Evolutionary conservation across 2,329 filamentous ascomycete species (phyloP).

Genomic region (Coniochaeta sp.): DNA sequence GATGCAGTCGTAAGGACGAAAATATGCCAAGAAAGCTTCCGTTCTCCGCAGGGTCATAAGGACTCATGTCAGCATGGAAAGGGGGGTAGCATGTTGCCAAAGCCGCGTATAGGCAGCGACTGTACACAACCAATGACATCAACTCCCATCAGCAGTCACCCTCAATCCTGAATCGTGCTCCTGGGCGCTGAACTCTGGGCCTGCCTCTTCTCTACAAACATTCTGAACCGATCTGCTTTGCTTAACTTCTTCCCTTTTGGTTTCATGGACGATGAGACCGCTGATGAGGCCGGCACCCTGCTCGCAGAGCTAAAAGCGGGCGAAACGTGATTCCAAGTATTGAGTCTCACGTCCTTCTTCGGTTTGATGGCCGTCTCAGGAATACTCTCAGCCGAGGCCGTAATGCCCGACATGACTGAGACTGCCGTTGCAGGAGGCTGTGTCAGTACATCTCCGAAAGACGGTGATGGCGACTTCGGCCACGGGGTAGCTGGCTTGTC

Average conservation of each 20-base stretch:
- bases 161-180: neutral
- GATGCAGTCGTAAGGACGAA: neutral
- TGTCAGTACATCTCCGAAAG: neutral
- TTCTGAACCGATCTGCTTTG: neutral
- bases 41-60: neutral
- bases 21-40: neutral
- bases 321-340: neutral
- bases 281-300: neutral
- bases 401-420: neutral
- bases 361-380: constrained; percentile 3
- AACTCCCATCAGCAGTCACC: neutral
- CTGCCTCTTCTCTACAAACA: neutral
- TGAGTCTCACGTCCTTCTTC: neutral
- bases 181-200: neutral
- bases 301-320: neutral
- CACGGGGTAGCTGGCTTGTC: neutral
- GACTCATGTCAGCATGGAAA: neutral
- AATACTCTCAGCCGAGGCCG: neutral
- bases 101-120: neutral
- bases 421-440: neutral
- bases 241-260: neutral
- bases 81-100: neutral
- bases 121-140: neutral
- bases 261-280: neutral
- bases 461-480: neutral